Evolutionary conservation across 352 stramenopile genomes (phyloP).

Genomic region (Globisporangium nunn): DNA sequence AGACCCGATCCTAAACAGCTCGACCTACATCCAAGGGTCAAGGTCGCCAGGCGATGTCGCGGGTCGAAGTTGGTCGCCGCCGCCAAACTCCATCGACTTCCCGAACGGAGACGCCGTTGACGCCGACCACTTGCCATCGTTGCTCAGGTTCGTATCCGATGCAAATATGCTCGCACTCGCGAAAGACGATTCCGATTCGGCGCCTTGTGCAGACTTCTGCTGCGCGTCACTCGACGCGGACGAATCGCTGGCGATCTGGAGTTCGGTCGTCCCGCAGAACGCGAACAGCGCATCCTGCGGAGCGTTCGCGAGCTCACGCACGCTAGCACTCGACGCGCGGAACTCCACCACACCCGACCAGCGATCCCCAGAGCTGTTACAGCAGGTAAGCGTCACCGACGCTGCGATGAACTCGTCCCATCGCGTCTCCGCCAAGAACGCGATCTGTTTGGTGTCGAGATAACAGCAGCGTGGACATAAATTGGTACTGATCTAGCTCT

Average conservation of each 20-base stretch:
- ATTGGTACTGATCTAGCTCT: not conserved
- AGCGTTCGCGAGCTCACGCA: conserved; percentile 37
- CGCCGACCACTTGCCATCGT: not conserved
- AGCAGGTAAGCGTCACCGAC: conserved; percentile 34
- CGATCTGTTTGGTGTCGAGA: conserved; percentile 29
- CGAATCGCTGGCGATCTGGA: conserved; percentile 6
- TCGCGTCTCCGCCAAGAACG: conserved; percentile 51
- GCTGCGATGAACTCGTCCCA: conserved; percentile 48
- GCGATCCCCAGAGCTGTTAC: not conserved
- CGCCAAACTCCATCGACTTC: not conserved
- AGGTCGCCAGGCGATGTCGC: not conserved
- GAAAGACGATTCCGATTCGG: not conserved
- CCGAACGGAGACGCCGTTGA: not conserved
- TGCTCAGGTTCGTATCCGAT: not conserved
- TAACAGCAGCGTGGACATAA: too few relatives aligned
- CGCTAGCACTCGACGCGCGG: conserved; percentile 31
- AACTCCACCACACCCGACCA: conserved; percentile 47
- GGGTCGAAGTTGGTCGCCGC: not conserved
- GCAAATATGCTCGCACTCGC: not conserved
- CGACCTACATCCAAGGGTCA: not conserved
- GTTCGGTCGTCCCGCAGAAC: conserved; percentile 20
- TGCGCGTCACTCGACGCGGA: not conserved
- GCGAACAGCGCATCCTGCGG: conserved; percentile 27
- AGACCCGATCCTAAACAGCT: too few relatives aligned
- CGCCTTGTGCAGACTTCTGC: not conserved